Conservation (phyloP, 495 filamentous ascomycete genomes). For the Staphylotrichum longicolle region DNA sequence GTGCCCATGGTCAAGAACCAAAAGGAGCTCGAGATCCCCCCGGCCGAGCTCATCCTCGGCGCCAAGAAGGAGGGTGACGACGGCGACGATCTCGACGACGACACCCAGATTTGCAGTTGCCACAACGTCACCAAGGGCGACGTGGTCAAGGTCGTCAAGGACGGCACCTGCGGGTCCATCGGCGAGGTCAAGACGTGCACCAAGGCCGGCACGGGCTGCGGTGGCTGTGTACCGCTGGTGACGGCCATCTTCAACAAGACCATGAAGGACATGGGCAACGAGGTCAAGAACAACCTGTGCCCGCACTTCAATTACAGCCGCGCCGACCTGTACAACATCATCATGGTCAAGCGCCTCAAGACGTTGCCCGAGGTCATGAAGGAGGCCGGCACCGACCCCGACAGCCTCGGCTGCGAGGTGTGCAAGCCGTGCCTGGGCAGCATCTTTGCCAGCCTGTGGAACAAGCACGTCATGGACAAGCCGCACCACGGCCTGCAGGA, state of each 20-base stretch:
- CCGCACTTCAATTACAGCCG: constrained; percentile 84
- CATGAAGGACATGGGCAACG: constrained; percentile 86
- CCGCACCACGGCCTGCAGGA: constrained; percentile 80
- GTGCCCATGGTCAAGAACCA: constrained; percentile 92
- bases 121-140: constrained; percentile 95
- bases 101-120: constrained; percentile 92
- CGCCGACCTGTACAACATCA: constrained; percentile 86
- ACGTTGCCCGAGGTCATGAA: constrained; percentile 80
- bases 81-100: constrained; percentile 58
- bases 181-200: constrained; percentile 91
- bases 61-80: constrained; percentile 71
- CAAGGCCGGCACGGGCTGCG: constrained; percentile 92
- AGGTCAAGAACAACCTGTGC: constrained; percentile 86
- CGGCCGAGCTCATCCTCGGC: constrained; percentile 87
- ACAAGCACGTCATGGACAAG: constrained; percentile 79
- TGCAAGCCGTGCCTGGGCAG: constrained; percentile 88
- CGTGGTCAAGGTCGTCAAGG: constrained; percentile 69
- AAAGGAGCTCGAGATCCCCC: constrained; percentile 78
- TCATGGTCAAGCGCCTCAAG: constrained; percentile 76
- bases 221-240: constrained; percentile 90
- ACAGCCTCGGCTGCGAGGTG: constrained; percentile 82
- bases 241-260: constrained; percentile 91
- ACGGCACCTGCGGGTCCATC: constrained; percentile 79
- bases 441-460: constrained; percentile 82
- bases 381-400: constrained; percentile 68